These are phyloP conservation scores for Corylus avellana DNA, from an alignment of 306 rosid species.

Conservation along the genomic window DNA sequence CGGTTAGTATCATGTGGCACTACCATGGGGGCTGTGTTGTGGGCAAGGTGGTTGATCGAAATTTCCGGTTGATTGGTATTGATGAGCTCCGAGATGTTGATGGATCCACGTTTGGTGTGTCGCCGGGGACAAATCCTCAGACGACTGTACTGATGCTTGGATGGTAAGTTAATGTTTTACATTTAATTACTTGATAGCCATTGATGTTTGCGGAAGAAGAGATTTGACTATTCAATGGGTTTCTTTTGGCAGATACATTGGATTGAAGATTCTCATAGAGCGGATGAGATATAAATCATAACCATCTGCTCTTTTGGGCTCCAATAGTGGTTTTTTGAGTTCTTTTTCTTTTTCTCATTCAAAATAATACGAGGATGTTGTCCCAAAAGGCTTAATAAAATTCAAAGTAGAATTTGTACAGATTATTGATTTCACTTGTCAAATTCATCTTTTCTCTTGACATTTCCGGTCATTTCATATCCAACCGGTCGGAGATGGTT, in stretches of 20 bases:
- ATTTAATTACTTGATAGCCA: background rate
- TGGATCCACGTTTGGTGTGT: conserved; percentile 71
- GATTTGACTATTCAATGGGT: conserved; percentile 10
- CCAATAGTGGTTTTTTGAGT: too few relatives aligned
- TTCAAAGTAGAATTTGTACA: too few relatives aligned
- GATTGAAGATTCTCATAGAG: conserved; percentile 48
- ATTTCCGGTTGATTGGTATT: conserved; percentile 53
- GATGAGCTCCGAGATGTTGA: conserved; percentile 70
- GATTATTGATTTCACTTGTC: too few relatives aligned
- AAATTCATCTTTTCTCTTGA: too few relatives aligned
- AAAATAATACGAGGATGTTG: too few relatives aligned
- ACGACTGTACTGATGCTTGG: conserved; percentile 93
- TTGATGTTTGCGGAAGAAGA: background rate
- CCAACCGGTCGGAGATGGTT: too few relatives aligned
- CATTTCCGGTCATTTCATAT: too few relatives aligned
- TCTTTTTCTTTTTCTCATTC: too few relatives aligned
- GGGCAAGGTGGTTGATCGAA: conserved; percentile 76
- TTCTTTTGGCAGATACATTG: conserved; percentile 52
- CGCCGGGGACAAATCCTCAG: conserved; percentile 96
- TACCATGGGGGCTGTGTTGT: conserved; percentile 89
- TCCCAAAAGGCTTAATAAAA: too few relatives aligned
- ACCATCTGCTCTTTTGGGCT: background rate
- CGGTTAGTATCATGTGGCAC: conserved; percentile 91
- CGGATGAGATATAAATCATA: conserved; percentile 24
- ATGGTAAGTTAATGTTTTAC: conserved; percentile 32